These are phyloP conservation scores for Desmodesmus armatus DNA, from an alignment of 139 green algal genomes.

Conservation along the genomic window DNA sequence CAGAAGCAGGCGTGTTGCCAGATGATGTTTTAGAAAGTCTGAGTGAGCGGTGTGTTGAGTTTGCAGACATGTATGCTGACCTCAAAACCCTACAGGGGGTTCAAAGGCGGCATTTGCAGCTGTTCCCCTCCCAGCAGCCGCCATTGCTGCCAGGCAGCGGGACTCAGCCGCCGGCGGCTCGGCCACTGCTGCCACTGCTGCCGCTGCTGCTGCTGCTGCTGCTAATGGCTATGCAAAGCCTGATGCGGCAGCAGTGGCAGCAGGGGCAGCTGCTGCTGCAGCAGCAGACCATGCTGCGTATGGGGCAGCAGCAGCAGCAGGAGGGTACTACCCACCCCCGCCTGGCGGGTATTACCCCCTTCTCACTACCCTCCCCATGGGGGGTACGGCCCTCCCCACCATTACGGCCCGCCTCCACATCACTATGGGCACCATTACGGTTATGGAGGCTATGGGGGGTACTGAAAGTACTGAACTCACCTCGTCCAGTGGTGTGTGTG, in stretches of 20 bases:
- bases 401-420: background rate
- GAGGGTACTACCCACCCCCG: constrained; percentile 15
- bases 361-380: background rate
- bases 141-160: background rate
- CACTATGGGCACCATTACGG: background rate
- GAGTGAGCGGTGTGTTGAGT: constrained; percentile 60
- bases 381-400: constrained; percentile 5
- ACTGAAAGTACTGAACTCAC: background rate
- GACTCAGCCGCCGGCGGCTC: constrained; percentile 1
- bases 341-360: constrained; percentile 4
- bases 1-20: constrained; percentile 15
- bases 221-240: constrained; percentile 3
- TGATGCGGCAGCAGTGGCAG: constrained; percentile 18
- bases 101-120: constrained; percentile 52
- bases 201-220: background rate
- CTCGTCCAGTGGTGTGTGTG: background rate
- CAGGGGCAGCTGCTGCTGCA: background rate
- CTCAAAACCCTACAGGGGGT: constrained; percentile 19
- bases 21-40: constrained; percentile 72
- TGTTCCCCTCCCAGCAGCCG: constrained; percentile 51
- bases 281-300: background rate
- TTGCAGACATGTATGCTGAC: constrained; percentile 69
- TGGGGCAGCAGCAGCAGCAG: background rate
- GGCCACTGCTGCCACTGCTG: background rate
- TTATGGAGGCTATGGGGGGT: background rate